A percentile compares a stretch with the other conserved stretches of the same genome.
Evolutionary conservation across 352 stramenopile genomes (phyloP).

Genomic region (Halophytophthora batemanensis): DNA sequence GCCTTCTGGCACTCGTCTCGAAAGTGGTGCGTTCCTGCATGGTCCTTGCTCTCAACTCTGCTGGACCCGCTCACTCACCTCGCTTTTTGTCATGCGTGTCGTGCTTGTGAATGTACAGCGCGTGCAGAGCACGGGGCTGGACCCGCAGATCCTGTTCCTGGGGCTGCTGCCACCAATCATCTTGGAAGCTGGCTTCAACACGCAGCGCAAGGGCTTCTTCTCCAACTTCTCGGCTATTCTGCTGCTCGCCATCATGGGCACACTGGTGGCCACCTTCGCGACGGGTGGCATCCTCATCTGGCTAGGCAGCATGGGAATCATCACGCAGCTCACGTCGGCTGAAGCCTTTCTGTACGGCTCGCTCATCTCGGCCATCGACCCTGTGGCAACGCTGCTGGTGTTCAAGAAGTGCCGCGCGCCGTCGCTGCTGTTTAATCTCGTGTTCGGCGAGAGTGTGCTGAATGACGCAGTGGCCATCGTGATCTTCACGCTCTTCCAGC

Average conservation of each 20-base stretch:
- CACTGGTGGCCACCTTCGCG: conserved; percentile 43
- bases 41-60: neutral
- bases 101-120: conserved; percentile 15
- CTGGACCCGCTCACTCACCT: neutral
- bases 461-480: conserved; percentile 91
- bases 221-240: conserved; percentile 46
- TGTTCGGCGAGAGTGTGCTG: conserved; percentile 91
- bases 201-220: conserved; percentile 61
- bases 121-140: conserved; percentile 38
- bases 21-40: conserved; percentile 21
- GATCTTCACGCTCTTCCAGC: conserved; percentile 68
- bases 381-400: conserved; percentile 89
- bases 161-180: conserved; percentile 63
- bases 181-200: conserved; percentile 62
- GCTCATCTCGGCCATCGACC: conserved; percentile 91
- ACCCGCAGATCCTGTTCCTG: conserved; percentile 65
- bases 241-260: conserved; percentile 44
- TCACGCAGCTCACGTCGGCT: conserved; percentile 67
- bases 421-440: conserved; percentile 89
- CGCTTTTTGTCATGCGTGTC: conserved; percentile 1
- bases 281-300: conserved; percentile 46
- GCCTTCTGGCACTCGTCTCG: conserved; percentile 37
- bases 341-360: conserved; percentile 89
- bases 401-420: conserved; percentile 81
- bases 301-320: conserved; percentile 37